Percentiles rank a stretch among this genome's conserved stretches.
phyloP scores from a whole-genome alignment of 2,329 filamentous ascomycete genomes.

The Beauveria medogensis region DNA sequence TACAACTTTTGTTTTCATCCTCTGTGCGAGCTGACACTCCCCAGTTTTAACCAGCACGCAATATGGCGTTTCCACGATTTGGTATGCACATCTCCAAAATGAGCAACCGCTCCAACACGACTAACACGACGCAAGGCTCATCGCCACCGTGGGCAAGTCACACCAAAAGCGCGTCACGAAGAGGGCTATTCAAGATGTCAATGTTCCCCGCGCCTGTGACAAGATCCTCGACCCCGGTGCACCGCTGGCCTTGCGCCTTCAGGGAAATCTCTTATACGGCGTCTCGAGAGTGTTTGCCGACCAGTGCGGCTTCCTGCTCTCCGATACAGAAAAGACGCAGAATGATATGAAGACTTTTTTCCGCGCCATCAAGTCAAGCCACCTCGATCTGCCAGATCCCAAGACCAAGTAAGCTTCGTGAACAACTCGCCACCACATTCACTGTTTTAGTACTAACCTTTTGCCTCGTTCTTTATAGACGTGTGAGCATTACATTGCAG shows the following conservation, averaged over 20 bases:
- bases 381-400: conserved; percentile 61
- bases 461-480: conserved; percentile 37
- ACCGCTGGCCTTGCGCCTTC: conserved; percentile 82
- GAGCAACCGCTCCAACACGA: conserved; percentile 7
- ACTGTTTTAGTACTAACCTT: not conserved
- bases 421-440: not conserved
- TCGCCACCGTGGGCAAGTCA: conserved; percentile 78
- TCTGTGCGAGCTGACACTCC: conserved; percentile 13
- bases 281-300: conserved; percentile 79
- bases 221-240: conserved; percentile 77
- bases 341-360: conserved; percentile 64
- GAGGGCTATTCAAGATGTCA: conserved; percentile 81
- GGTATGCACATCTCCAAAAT: conserved; percentile 46
- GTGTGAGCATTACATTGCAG: conserved; percentile 64
- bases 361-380: conserved; percentile 42
- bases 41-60: conserved; percentile 73
- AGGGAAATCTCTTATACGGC: conserved; percentile 81
- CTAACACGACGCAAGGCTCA: conserved; percentile 53
- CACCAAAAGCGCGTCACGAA: conserved; percentile 65
- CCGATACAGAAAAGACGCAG: conserved; percentile 69
- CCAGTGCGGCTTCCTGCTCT: conserved; percentile 79
- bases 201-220: conserved; percentile 77
- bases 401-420: conserved; percentile 55
- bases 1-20: too few relatives aligned
- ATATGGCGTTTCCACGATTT: conserved; percentile 91